phyloP scores from a whole-genome alignment of 345 rosid species.

The Moricandia arvensis region DNA sequence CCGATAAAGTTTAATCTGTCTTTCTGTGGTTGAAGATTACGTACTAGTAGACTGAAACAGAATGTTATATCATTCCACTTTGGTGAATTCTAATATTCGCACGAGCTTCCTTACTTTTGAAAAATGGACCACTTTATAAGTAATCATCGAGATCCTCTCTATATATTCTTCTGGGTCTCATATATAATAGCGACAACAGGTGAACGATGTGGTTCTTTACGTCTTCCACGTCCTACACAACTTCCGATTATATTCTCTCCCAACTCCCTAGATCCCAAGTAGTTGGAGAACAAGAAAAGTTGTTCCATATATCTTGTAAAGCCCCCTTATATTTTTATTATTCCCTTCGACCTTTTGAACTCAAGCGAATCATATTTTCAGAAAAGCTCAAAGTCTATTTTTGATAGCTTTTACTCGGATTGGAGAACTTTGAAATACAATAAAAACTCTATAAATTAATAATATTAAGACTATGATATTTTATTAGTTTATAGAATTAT shows the following conservation, averaged over 20 bases:
- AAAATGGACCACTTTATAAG: slow-evolving; percentile 20
- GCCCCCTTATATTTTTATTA: slow-evolving; percentile 10
- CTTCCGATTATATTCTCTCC: slow-evolving; percentile 20
- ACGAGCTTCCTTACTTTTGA: slow-evolving; percentile 5
- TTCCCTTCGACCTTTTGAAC: slow-evolving; percentile 16
- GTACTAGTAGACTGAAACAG: neutral
- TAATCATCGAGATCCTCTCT: slow-evolving; percentile 14
- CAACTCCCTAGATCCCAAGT: slow-evolving; percentile 28
- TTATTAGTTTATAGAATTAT: no score
- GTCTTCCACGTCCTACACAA: slow-evolving; percentile 21
- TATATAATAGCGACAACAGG: slow-evolving; percentile 14
- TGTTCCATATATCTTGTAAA: slow-evolving; percentile 29
- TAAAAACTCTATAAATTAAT: no score
- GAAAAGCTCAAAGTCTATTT: neutral
- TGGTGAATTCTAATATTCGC: neutral
- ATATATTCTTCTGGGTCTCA: neutral
- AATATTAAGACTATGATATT: no score
- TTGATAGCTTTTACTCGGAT: no score
- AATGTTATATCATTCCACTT: slow-evolving; percentile 6
- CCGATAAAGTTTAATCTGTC: no score
- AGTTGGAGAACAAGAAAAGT: slow-evolving; percentile 32
- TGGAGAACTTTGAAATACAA: no score
- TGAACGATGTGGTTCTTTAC: slow-evolving; percentile 23
- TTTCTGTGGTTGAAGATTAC: neutral
- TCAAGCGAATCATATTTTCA: slow-evolving; percentile 6